Evolutionary conservation across 2,329 filamentous ascomycete genomes (phyloP), one percentile per base, ranked within the genome.

Genomic region (Scedosporium apiospermum): DNA sequence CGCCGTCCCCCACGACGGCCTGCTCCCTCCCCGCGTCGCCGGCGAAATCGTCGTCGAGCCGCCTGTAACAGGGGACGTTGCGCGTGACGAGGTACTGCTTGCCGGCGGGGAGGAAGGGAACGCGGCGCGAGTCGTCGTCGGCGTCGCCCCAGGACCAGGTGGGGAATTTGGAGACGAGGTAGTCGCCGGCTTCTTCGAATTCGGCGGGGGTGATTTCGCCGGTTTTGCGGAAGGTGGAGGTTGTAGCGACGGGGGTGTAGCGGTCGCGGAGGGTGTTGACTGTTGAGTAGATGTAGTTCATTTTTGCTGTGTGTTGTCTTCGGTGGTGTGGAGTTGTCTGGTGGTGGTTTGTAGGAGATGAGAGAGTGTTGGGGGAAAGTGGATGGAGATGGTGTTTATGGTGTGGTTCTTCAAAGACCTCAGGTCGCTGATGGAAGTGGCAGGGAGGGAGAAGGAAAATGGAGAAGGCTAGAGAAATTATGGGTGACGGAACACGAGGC

Each of bases 131-230:
- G 1, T 88, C 84, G n/a, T 87, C 86, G 62, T 93, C 90, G 67
- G 93, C 93, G 70, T 95, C 91, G 67, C 89, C 87, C 95, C 95
- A 99, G 59, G 91, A 89, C 95, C 95, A 99, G 64, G 93, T 96
- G 7, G 93, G 95, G 77, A 99, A 99, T 80, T 97, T 98, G 86
- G 96, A 96, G 71, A 96, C 93, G 44, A 99, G 87, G 74, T 98
- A 99, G 79, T 99, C 95, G 69, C 95, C 95, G 3, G 95, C 95
- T 3, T 90, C 88, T 60, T 97, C 82, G 75, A 99, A 99, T 81
- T 99, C 95, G 72, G 97, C 93, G 18, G 93, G 93, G 0, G 93
- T 98, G 76, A 99, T 95, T 78, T 98, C 90, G 67, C 95, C 95
- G 4, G 93, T 96, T 70, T 86, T 84, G 69, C 93, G 90, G 77